These are phyloP conservation scores for Cadophora sp. DNA, from an alignment of 2,329 filamentous ascomycete genomes.

Conservation along the genomic window DNA sequence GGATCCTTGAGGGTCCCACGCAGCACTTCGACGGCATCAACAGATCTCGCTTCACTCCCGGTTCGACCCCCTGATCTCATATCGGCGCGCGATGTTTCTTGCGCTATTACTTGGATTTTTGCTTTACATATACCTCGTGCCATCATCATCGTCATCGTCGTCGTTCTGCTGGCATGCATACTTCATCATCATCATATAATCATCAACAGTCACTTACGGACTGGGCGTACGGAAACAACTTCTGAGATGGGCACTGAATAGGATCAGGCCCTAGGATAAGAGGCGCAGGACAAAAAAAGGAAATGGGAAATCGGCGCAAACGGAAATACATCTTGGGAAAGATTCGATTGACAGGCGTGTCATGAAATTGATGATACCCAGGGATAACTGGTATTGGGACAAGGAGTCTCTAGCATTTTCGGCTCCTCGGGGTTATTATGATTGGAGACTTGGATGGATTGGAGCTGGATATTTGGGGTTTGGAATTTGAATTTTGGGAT, in stretches of 20 bases:
- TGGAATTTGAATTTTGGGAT: background rate
- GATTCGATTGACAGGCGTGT: no score
- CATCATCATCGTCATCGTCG: background rate
- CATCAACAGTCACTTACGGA: conserved; percentile 9
- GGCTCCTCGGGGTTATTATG: no score
- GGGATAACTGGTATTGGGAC: no score
- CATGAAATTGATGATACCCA: no score
- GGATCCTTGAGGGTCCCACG: background rate
- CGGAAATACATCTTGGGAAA: background rate
- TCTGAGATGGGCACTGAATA: no score
- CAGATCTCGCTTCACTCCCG: no score
- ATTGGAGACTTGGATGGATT: no score
- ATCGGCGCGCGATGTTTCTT: background rate
- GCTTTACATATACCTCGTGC: conserved; percentile 1
- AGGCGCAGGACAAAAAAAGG: background rate
- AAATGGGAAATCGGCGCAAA: background rate
- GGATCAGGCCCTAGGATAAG: no score
- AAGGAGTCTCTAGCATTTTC: no score
- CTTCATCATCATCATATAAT: no score
- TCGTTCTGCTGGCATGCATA: conserved; percentile 1
- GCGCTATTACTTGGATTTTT: background rate
- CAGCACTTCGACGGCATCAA: background rate
- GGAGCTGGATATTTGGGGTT: no score
- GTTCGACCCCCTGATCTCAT: background rate
- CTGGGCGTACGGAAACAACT: background rate